These are phyloP conservation scores for Candida lessepsii DNA, from an alignment of 805 yeast species.

Conservation along the genomic window DNA sequence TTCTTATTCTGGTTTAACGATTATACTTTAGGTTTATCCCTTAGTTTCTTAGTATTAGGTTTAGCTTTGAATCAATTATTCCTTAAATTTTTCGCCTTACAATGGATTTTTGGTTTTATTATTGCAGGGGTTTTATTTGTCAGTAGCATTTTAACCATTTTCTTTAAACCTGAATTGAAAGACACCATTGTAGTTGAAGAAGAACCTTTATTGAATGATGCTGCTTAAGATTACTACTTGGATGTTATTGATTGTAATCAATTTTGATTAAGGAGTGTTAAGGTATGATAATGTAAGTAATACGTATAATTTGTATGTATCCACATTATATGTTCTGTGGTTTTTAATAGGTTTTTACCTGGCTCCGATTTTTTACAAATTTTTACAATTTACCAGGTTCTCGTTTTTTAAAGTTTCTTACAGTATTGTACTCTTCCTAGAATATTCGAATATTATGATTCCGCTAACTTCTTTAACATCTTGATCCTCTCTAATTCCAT, in stretches of 20 bases:
- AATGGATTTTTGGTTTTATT: constrained; percentile 80
- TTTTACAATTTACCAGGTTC: no score
- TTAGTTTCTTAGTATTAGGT: constrained; percentile 59
- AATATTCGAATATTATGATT: constrained; percentile 2
- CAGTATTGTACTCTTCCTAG: no score
- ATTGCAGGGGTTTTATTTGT: constrained; percentile 59
- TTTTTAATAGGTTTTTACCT: no score
- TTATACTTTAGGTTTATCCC: constrained; percentile 65
- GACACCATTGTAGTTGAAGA: constrained; percentile 14
- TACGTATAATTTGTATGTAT: no score
- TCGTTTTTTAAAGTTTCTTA: no score
- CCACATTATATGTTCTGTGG: no score
- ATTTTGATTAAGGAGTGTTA: no score
- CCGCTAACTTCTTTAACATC: constrained; percentile 36
- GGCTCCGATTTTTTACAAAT: no score
- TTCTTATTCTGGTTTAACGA: constrained; percentile 61
- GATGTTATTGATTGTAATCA: no score
- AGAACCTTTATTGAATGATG: constrained; percentile 8
- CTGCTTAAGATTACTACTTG: not conserved
- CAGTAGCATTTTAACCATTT: constrained; percentile 46
- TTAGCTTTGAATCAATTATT: constrained; percentile 70
- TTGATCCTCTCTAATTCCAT: constrained; percentile 28
- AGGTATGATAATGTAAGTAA: no score
- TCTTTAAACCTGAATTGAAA: constrained; percentile 17
- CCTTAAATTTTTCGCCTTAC: constrained; percentile 69